Conservation (phyloP, 2,329 filamentous ascomycete genomes). For the Dendryphion nanum region DNA sequence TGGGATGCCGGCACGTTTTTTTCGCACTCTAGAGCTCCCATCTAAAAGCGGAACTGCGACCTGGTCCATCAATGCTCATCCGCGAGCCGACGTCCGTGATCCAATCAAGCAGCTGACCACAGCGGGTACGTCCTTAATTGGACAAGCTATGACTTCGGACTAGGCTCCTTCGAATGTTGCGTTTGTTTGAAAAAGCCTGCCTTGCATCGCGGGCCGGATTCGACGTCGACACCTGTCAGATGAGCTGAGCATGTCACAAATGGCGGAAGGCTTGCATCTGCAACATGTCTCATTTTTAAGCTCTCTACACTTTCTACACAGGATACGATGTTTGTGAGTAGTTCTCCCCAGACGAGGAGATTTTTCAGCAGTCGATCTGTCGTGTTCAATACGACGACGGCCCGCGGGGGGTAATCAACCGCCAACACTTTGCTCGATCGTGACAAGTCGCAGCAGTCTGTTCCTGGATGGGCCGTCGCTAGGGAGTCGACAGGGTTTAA, state of each 20-base stretch:
- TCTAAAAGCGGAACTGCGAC: constrained; percentile 34
- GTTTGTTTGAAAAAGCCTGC: constrained; percentile 1
- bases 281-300: not conserved
- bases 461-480: too few species aligned
- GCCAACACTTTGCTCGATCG: not conserved
- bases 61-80: constrained; percentile 22
- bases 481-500: too few species aligned
- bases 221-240: too few species aligned
- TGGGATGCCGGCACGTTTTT: constrained; percentile 20
- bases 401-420: not conserved
- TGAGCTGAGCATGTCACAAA: too few species aligned
- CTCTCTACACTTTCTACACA: not conserved
- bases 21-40: constrained; percentile 14
- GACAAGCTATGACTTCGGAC: constrained; percentile 17
- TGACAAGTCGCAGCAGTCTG: too few species aligned
- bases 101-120: constrained; percentile 18
- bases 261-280: not conserved
- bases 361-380: not conserved
- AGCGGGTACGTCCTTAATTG: constrained; percentile 19
- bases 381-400: not conserved
- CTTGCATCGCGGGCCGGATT: not conserved
- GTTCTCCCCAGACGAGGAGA: not conserved
- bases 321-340: not conserved
- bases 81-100: constrained; percentile 13
- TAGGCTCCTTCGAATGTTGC: constrained; percentile 18